These are phyloP conservation scores for Cladophialophora exuberans DNA, from an alignment of 2,329 filamentous ascomycete species.

Conservation along the genomic window DNA sequence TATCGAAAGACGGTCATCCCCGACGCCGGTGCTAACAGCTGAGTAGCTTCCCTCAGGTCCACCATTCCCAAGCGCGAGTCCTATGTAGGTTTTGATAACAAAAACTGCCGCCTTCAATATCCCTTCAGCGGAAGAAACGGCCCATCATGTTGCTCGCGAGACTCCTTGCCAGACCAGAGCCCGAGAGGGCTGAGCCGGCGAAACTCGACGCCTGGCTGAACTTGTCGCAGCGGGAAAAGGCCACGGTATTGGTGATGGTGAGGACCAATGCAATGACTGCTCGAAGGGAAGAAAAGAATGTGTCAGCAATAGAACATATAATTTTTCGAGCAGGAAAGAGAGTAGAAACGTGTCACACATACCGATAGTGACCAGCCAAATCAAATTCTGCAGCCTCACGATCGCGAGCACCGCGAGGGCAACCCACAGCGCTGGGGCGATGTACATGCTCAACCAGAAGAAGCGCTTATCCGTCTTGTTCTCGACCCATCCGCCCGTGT, in stretches of 20 bases:
- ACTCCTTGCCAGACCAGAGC: conserved; percentile 42
- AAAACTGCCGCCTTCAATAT: not conserved
- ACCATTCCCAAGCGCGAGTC: too few species aligned
- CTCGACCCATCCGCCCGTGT: conserved; percentile 47
- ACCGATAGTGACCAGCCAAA: conserved; percentile 57
- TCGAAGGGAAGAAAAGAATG: too few species aligned
- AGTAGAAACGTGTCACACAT: conserved; percentile 35
- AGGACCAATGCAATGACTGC: conserved; percentile 53
- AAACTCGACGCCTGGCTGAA: conserved; percentile 62
- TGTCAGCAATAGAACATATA: too few species aligned
- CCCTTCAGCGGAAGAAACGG: conserved; percentile 28
- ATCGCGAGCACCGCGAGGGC: conserved; percentile 52
- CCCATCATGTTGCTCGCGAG: conserved; percentile 34
- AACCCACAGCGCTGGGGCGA: conserved; percentile 53
- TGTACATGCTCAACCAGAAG: conserved; percentile 56
- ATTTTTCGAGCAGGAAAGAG: too few species aligned
- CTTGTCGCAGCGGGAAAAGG: conserved; percentile 56
- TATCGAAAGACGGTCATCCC: too few species aligned
- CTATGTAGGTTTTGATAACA: too few species aligned
- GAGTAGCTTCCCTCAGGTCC: too few species aligned
- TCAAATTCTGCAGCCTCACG: conserved; percentile 49
- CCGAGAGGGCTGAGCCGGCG: conserved; percentile 59
- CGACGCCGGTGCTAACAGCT: too few species aligned
- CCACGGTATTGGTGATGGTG: conserved; percentile 56
- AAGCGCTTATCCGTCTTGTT: conserved; percentile 55